Evolutionary conservation across 2,329 filamentous ascomycete species (phyloP), one percentile per base, ranked within the genome.

Genomic region (Tympanopsis confertula): DNA sequence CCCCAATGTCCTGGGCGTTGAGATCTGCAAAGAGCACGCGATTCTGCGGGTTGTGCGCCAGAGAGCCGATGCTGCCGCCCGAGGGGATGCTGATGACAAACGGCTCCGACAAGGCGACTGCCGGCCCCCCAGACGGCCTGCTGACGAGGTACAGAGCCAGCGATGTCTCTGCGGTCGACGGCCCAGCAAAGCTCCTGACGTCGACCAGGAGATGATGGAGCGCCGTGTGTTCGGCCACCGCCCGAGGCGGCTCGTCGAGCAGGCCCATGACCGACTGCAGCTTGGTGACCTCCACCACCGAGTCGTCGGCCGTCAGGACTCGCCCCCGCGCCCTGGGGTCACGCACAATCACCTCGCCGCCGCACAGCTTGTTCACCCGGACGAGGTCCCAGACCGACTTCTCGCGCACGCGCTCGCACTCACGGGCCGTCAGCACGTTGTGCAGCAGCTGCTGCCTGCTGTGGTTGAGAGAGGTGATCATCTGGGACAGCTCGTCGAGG

Each of bases 211-310:
- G 60, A 48, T 96, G 82, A 53, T 94, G 84, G 38, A 94, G 63
- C 24, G 84, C 69, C 1, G 75, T 78, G 36, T 80, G 70, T 47
- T 86, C 87, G n/a, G 74, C 59, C 5, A 73, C 65, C 4, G 75
- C 67, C 17, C 74, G 72, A 0, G 87, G 88, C 14, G 80, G 76
- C 47, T 86, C 82, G 41, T 94, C 82, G 35, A 98, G 68, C 50
- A 96, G 71, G 57, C 87, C 94, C 91, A 98, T 98, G 53, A 88
- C 76, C 3, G 91, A 93, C 62, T 98, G 93, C 40, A 96, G 66
- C 53, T 79, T 86, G 5, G 89, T 89, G 46, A 95, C 75, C 41
- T 94, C 84, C 19, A 96, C 83, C 3, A 91, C 85, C 1, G 88
- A 94, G 58, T 98, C 91, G 38, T 95, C 83, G 12, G 85, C 86